Evolutionary conservation across 2,329 filamentous ascomycete species (phyloP).

Genomic region (Penicillium sp.): DNA sequence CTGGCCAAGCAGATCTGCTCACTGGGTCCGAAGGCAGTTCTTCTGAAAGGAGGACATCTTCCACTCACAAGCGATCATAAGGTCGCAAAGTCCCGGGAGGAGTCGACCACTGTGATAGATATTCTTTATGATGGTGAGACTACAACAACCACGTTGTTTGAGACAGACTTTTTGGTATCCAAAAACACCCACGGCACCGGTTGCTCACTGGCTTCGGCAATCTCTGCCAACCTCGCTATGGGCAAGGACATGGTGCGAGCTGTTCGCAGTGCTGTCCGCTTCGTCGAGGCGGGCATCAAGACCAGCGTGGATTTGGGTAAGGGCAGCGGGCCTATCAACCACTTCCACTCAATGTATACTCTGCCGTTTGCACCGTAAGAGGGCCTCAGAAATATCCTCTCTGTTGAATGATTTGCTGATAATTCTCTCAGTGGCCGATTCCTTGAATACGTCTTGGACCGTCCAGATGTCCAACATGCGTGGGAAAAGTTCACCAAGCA

Average conservation of each 20-base stretch:
- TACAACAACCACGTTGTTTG: slow-evolving; percentile 57
- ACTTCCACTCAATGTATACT: slow-evolving; percentile 64
- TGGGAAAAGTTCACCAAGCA: slow-evolving; percentile 82
- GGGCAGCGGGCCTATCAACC: slow-evolving; percentile 67
- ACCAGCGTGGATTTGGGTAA: slow-evolving; percentile 58
- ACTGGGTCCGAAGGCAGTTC: slow-evolving; percentile 75
- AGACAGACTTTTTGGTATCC: slow-evolving; percentile 70
- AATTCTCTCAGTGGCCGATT: slow-evolving; percentile 65
- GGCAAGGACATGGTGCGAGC: slow-evolving; percentile 53
- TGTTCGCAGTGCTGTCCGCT: slow-evolving; percentile 59
- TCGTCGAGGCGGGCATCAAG: slow-evolving; percentile 64
- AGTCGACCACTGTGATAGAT: slow-evolving; percentile 72
- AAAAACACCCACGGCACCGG: slow-evolving; percentile 92
- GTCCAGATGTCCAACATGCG: slow-evolving; percentile 69
- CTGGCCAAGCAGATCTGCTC: slow-evolving; percentile 67
- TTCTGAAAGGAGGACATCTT: slow-evolving; percentile 90
- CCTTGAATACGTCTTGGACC: slow-evolving; percentile 76
- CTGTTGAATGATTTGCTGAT: slow-evolving; percentile 2
- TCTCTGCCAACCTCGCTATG: slow-evolving; percentile 62
- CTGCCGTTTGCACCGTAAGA: slow-evolving; percentile 61
- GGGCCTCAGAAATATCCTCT: not conserved
- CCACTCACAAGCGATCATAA: slow-evolving; percentile 68
- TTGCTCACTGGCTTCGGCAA: slow-evolving; percentile 82
- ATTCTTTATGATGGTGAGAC: slow-evolving; percentile 67
- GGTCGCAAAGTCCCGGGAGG: slow-evolving; percentile 59